Conservation (phyloP, 257 asterid species). For the Forsythia suspensa region DNA sequence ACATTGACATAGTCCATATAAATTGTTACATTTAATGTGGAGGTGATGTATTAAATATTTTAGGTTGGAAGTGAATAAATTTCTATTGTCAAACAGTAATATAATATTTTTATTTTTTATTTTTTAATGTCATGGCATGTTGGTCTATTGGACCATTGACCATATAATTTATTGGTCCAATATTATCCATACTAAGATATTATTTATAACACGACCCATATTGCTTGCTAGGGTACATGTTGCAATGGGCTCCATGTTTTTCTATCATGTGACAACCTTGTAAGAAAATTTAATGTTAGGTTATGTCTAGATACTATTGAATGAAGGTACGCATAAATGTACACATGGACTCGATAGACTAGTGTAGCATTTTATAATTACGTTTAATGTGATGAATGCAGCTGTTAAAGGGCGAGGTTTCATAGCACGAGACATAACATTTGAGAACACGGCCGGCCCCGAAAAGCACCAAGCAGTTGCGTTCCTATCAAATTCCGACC, state of each 20-base stretch:
- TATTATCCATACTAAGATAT: neutral
- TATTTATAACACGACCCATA: neutral
- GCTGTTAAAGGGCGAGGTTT: constrained; percentile 63
- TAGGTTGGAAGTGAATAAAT: neutral
- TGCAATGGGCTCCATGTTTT: neutral
- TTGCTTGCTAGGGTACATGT: neutral
- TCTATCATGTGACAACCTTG: neutral
- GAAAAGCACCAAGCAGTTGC: constrained; percentile 66
- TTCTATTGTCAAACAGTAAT: neutral
- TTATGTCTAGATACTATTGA: too few species aligned
- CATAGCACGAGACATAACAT: constrained; percentile 59
- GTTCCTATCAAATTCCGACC: constrained; percentile 55
- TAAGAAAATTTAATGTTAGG: neutral
- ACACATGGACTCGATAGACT: neutral
- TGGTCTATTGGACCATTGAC: neutral
- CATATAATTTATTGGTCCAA: neutral
- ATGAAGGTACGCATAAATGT: too few species aligned
- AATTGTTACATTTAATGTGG: neutral
- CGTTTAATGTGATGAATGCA: constrained; percentile 19
- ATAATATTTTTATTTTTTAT: too few species aligned
- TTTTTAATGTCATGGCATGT: neutral
- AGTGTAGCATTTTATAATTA: neutral
- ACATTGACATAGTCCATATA: neutral
- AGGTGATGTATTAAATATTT: neutral
- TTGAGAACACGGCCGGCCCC: constrained; percentile 65